Percentiles rank a stretch among this genome's conserved stretches.
Conservation (phyloP, 139 green algal species). For the Picochlorum sp. region DNA sequence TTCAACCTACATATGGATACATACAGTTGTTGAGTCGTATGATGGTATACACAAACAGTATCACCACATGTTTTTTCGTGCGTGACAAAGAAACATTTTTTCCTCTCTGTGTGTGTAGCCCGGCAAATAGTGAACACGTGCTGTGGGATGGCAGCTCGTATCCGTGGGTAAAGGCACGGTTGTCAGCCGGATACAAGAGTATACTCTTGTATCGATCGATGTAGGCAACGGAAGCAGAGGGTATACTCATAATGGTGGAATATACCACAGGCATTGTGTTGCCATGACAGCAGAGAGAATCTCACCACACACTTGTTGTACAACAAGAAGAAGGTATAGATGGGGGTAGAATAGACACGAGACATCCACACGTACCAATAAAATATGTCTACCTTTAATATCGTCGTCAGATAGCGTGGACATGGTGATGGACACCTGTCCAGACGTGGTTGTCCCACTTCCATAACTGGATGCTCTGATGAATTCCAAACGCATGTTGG, state of each 20-base stretch:
- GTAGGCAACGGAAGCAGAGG: slow-evolving; percentile 40
- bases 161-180: slow-evolving; percentile 35
- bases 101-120: neutral
- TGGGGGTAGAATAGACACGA: no score
- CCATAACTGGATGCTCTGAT: slow-evolving; percentile 38
- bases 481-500: slow-evolving; percentile 46
- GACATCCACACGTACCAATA: slow-evolving; percentile 35
- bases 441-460: slow-evolving; percentile 15
- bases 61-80: neutral
- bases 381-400: slow-evolving; percentile 36
- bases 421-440: slow-evolving; percentile 23
- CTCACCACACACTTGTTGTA: neutral
- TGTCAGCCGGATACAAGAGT: slow-evolving; percentile 18
- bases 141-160: slow-evolving; percentile 6
- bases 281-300: slow-evolving; percentile 7
- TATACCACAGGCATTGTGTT: slow-evolving; percentile 29
- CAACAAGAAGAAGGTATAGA: no score
- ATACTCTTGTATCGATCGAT: slow-evolving; percentile 1
- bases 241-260: neutral
- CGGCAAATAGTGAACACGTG: slow-evolving; percentile 22
- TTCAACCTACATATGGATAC: slow-evolving; percentile 52
- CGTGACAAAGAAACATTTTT: no score
- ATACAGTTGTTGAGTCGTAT: neutral
- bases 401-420: slow-evolving; percentile 7
- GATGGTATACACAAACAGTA: neutral